These are phyloP conservation scores for Alternaria infectoria DNA, from an alignment of 2,329 filamentous ascomycete species.

Conservation along the genomic window DNA sequence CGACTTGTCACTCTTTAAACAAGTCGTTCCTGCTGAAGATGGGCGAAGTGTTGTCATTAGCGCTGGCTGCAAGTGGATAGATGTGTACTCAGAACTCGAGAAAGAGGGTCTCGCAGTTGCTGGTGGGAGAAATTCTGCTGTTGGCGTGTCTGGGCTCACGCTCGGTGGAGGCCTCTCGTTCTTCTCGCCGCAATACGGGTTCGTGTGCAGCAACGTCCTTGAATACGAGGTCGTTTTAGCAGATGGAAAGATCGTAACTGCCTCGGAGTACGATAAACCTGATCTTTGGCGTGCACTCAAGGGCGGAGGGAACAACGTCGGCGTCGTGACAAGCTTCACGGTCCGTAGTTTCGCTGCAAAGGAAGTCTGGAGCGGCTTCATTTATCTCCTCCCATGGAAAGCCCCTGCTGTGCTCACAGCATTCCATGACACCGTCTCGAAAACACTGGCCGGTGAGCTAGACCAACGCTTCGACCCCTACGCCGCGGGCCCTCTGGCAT, in stretches of 20 bases:
- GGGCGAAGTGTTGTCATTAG: slow-evolving; percentile 18
- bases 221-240: slow-evolving; percentile 48
- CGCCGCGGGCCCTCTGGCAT: slow-evolving; percentile 59
- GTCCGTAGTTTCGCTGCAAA: slow-evolving; percentile 20
- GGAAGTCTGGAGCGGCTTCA: slow-evolving; percentile 45
- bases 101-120: slow-evolving; percentile 20
- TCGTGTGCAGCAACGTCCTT: slow-evolving; percentile 40
- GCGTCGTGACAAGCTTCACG: slow-evolving; percentile 43
- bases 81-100: slow-evolving; percentile 24
- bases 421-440: slow-evolving; percentile 6
- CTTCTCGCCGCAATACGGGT: slow-evolving; percentile 40
- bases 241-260: slow-evolving; percentile 41
- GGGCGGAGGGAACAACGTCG: slow-evolving; percentile 48
- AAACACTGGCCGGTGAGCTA: slow-evolving; percentile 2
- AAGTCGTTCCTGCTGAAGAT: slow-evolving; percentile 11
- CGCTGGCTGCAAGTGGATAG: slow-evolving; percentile 26
- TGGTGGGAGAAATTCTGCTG: slow-evolving; percentile 33
- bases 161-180: slow-evolving; percentile 47
- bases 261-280: slow-evolving; percentile 29
- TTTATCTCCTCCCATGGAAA: slow-evolving; percentile 22
- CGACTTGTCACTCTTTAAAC: slow-evolving; percentile 23
- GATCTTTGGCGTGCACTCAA: slow-evolving; percentile 44
- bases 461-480: slow-evolving; percentile 44
- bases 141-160: slow-evolving; percentile 41
- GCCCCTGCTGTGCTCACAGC: slow-evolving; percentile 11